Evolutionary conservation across 2,329 filamentous ascomycete species (phyloP).

Genomic region (Penicillium janthinellum): DNA sequence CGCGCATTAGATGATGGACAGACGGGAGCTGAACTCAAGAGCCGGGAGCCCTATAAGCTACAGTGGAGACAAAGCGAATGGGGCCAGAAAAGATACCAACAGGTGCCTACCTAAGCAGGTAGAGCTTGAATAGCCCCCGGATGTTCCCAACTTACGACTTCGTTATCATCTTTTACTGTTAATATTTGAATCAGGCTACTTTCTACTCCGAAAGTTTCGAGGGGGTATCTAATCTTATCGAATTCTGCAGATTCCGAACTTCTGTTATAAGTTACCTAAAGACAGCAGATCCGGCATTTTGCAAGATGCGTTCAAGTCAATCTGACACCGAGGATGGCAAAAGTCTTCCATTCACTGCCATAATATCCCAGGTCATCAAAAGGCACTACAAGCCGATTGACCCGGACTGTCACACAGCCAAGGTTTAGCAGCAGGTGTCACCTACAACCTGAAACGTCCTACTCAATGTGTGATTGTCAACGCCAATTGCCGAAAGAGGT

Average conservation of each 20-base stretch:
- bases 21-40: constrained; percentile 9
- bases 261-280: background rate
- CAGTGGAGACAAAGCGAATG: constrained; percentile 19
- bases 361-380: background rate
- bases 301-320: background rate
- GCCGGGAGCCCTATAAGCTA: constrained; percentile 9
- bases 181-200: background rate
- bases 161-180: too few species aligned
- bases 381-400: background rate
- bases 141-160: too few species aligned
- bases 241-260: background rate
- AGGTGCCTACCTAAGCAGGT: constrained; percentile 3
- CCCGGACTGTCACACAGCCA: background rate
- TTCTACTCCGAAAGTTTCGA: background rate
- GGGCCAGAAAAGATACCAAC: constrained; percentile 15
- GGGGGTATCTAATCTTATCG: too few species aligned
- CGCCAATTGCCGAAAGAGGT: background rate
- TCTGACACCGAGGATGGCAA: background rate
- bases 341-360: background rate
- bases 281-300: background rate
- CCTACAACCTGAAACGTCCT: background rate
- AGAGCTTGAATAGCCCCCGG: background rate
- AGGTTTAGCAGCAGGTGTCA: background rate
- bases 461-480: background rate
- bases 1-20: constrained; percentile 13